Evolutionary conservation across 2,329 filamentous ascomycete species (phyloP).

Genomic region (Cordyceps javanica): DNA sequence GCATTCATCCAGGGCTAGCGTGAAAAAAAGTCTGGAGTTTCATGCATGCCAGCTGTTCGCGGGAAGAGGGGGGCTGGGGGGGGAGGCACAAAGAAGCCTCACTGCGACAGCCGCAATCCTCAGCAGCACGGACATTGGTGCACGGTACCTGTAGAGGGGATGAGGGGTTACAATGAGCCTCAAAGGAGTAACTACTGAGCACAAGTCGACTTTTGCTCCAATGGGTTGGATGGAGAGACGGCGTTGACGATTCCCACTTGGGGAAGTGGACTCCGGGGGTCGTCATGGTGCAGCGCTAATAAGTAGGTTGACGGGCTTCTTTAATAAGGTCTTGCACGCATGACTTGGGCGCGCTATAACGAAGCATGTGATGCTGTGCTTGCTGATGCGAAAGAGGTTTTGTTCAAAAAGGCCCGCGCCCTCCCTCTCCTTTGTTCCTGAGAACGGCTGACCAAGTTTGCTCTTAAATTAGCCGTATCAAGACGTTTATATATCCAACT

Average conservation of each 20-base stretch:
- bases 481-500: background rate
- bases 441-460: background rate
- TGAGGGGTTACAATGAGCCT: background rate
- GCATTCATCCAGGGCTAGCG: background rate
- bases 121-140: background rate
- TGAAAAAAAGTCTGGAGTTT: background rate
- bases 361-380: background rate
- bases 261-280: background rate
- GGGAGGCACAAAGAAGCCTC: background rate
- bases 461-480: no score
- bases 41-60: background rate
- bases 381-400: background rate
- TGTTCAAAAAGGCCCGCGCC: background rate
- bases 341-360: background rate
- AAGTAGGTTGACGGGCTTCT: background rate
- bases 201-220: no score
- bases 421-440: background rate
- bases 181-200: no score
- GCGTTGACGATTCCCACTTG: no score
- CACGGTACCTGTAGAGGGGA: background rate
- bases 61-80: no score
- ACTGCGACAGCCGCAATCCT: no score
- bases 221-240: no score
- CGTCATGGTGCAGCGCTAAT: background rate
- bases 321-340: no score